phyloP scores from a whole-genome alignment of 2,329 filamentous ascomycete species.

The Phaeosphaeriaceae sp. region DNA sequence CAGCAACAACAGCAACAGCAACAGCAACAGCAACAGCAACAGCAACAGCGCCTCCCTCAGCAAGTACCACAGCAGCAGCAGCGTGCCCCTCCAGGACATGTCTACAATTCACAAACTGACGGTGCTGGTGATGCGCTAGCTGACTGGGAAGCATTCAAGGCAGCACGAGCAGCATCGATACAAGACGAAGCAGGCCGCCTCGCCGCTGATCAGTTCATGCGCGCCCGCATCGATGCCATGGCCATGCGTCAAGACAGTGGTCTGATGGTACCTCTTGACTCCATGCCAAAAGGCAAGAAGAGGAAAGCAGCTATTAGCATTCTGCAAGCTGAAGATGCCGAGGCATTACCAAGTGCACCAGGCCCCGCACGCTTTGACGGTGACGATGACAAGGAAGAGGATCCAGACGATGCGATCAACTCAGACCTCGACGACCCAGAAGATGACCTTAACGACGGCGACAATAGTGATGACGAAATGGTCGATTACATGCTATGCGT shows the following conservation, averaged over 20 bases:
- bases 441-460: conserved; percentile 79
- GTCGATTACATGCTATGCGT: conserved; percentile 97
- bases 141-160: conserved; percentile 64
- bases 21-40: conserved; percentile 36
- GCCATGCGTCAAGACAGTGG: conserved; percentile 76
- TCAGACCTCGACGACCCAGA: conserved; percentile 96
- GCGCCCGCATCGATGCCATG: conserved; percentile 69
- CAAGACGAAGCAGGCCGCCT: conserved; percentile 57
- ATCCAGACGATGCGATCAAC: conserved; percentile 95
- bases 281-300: conserved; percentile 56
- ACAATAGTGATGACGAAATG: conserved; percentile 83
- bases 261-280: conserved; percentile 73
- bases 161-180: conserved; percentile 58
- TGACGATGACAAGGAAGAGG: conserved; percentile 60
- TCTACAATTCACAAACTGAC: conserved; percentile 71
- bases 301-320: conserved; percentile 47
- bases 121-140: conserved; percentile 70
- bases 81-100: conserved; percentile 30
- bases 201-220: conserved; percentile 72
- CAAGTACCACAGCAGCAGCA: conserved; percentile 33
- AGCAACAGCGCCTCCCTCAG: conserved; percentile 35
- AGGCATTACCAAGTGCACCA: conserved; percentile 29
- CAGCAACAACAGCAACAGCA: too few relatives aligned
- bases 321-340: conserved; percentile 62
- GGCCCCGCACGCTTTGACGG: conserved; percentile 61